Conservation (phyloP, 768 basidiomycete genomes). For the Rhizopogon rudus region DNA sequence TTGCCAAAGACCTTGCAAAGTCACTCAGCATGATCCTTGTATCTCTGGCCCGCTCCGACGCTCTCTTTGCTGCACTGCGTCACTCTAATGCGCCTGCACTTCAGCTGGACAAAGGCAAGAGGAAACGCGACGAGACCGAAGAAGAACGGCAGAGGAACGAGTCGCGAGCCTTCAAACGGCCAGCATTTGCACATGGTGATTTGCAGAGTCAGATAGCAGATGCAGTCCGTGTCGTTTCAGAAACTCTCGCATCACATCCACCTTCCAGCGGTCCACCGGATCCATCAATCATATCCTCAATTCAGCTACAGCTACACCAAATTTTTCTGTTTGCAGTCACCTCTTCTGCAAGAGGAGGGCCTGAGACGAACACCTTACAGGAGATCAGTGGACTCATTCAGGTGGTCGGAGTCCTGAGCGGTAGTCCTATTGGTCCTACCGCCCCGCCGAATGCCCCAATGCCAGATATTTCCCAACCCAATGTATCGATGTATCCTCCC, state of each 20-base stretch:
- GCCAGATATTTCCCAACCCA: slow-evolving; percentile 11
- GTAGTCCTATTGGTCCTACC: slow-evolving; percentile 57
- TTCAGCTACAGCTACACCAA: slow-evolving; percentile 70
- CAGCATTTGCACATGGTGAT: slow-evolving; percentile 38
- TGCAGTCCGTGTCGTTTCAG: slow-evolving; percentile 53
- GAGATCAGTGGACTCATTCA: slow-evolving; percentile 81
- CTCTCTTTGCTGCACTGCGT: slow-evolving; percentile 59
- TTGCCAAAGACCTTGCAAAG: slow-evolving; percentile 50
- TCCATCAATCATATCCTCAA: slow-evolving; percentile 58
- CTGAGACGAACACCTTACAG: slow-evolving; percentile 54
- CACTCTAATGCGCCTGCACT: slow-evolving; percentile 59
- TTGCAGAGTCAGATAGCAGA: slow-evolving; percentile 54
- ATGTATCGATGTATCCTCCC: slow-evolving; percentile 29
- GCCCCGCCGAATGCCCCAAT: slow-evolving; percentile 23
- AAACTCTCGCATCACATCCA: slow-evolving; percentile 38
- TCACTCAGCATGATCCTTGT: slow-evolving; percentile 60
- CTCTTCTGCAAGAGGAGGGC: slow-evolving; percentile 50
- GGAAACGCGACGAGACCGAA: slow-evolving; percentile 58
- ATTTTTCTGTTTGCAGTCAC: slow-evolving; percentile 77
- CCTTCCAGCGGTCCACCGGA: slow-evolving; percentile 41
- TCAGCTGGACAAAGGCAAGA: slow-evolving; percentile 68
- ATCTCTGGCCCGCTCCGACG: slow-evolving; percentile 58
- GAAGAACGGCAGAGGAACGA: slow-evolving; percentile 24
- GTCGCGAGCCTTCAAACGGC: slow-evolving; percentile 37
- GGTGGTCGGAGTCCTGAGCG: slow-evolving; percentile 75